phyloP scores from a whole-genome alignment of 2,329 filamentous ascomycete genomes.

The Exutisphaerella laricina region DNA sequence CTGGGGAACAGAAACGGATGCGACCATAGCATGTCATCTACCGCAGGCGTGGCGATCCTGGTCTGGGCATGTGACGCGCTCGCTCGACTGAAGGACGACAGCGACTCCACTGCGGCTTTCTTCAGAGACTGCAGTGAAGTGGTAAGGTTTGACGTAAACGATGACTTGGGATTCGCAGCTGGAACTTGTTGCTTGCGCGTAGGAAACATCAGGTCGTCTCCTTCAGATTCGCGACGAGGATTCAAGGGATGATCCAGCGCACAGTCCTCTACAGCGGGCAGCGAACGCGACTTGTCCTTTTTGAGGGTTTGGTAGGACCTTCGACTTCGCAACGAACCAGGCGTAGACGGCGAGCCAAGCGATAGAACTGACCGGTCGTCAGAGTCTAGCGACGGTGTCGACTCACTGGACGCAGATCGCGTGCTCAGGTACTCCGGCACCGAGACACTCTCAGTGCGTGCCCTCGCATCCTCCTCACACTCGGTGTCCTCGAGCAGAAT shows the following conservation, averaged over 20 bases:
- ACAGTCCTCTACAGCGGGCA: slow-evolving; percentile 49
- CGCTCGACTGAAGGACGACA: slow-evolving; percentile 50
- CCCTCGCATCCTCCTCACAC: slow-evolving; percentile 29
- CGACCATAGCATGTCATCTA: slow-evolving; percentile 55
- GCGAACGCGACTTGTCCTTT: slow-evolving; percentile 45
- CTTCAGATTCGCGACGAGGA: slow-evolving; percentile 31
- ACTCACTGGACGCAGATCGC: slow-evolving; percentile 54
- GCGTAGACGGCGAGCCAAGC: slow-evolving; percentile 38
- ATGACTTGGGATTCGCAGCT: slow-evolving; percentile 41
- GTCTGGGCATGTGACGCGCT: slow-evolving; percentile 16
- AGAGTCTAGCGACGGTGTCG: slow-evolving; percentile 48
- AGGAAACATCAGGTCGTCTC: slow-evolving; percentile 30
- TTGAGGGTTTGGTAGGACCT: slow-evolving; percentile 36
- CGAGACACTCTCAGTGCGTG: slow-evolving; percentile 33
- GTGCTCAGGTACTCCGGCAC: slow-evolving; percentile 41
- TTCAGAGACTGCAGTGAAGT: slow-evolving; percentile 57
- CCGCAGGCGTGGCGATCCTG: slow-evolving; percentile 13
- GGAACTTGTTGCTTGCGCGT: slow-evolving; percentile 25
- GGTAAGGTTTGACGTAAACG: slow-evolving; percentile 59
- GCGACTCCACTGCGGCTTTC: slow-evolving; percentile 52
- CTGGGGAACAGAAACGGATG: slow-evolving; percentile 54
- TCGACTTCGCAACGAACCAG: slow-evolving; percentile 34
- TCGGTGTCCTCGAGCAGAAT: slow-evolving; percentile 52
- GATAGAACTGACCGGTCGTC: slow-evolving; percentile 46
- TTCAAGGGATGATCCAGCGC: slow-evolving; percentile 54